Evolutionary conservation across 1,284 basidiomycete genomes (phyloP).

Genomic region (Agaricales sp.): DNA sequence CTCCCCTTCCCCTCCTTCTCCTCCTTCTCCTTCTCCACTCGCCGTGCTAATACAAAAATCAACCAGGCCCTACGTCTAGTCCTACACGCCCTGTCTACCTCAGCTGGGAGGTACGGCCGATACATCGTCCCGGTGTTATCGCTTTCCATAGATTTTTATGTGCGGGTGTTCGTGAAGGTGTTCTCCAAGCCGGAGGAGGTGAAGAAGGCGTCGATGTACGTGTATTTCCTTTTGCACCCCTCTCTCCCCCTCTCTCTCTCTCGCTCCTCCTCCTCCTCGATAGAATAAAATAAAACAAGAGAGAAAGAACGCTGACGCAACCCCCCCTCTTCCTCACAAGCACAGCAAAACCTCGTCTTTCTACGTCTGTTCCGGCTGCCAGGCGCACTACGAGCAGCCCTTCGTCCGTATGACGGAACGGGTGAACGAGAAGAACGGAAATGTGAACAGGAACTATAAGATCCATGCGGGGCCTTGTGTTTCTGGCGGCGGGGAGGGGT

Average conservation of each 20-base stretch:
- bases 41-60: constrained; percentile 34
- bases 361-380: constrained; percentile 77
- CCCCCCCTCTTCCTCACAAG: constrained; percentile 7
- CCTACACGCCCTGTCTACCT: constrained; percentile 74
- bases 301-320: no score
- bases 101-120: constrained; percentile 87
- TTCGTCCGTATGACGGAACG: constrained; percentile 63
- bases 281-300: constrained; percentile 8
- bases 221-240: constrained; percentile 5
- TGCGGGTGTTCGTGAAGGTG: constrained; percentile 85
- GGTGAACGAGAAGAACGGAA: constrained; percentile 39
- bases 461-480: constrained; percentile 66
- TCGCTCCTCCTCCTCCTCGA: constrained; percentile 1
- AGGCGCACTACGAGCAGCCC: constrained; percentile 71
- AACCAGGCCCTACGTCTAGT: constrained; percentile 82
- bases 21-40: constrained; percentile 4
- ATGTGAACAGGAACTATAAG: constrained; percentile 57
- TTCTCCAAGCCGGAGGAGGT: constrained; percentile 75
- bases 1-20: not conserved
- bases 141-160: constrained; percentile 96
- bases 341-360: constrained; percentile 73
- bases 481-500: constrained; percentile 22
- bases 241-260: not conserved
- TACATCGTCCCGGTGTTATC: constrained; percentile 88
- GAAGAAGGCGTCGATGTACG: constrained; percentile 73